Evolutionary conservation across 139 green algal genomes (phyloP).

Genomic region (Chlorella sorokiniana): DNA sequence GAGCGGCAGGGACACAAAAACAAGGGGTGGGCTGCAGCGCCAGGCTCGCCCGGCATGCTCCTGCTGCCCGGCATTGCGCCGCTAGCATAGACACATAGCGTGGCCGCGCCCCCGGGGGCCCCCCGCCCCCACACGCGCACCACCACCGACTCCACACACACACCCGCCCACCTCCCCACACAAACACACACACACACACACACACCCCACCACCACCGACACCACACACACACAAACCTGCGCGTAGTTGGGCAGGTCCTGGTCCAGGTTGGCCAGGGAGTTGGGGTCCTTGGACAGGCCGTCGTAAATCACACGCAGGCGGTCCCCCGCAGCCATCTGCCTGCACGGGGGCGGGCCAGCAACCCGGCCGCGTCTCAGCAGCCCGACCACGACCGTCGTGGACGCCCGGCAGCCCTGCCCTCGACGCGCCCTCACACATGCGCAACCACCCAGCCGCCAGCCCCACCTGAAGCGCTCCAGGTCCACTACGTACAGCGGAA

Average conservation of each 20-base stretch:
- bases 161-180: neutral
- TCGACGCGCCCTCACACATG: neutral
- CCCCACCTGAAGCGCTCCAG: conserved; percentile 81
- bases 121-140: too few species aligned
- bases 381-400: too few species aligned
- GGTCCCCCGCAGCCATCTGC: conserved; percentile 79
- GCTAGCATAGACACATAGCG: too few species aligned
- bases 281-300: conserved; percentile 94
- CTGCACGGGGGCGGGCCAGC: conserved; percentile 10
- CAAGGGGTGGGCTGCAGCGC: neutral
- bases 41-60: neutral
- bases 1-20: neutral
- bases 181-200: neutral
- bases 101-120: too few species aligned
- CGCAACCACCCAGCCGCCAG: neutral
- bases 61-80: too few species aligned
- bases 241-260: conserved; percentile 98
- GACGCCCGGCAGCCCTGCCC: too few species aligned
- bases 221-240: conserved; percentile 59
- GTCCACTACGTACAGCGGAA: conserved; percentile 96
- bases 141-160: too few species aligned
- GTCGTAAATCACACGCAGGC: conserved; percentile 93
- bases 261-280: conserved; percentile 95
- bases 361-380: too few species aligned
- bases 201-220: neutral